Conservation (phyloP, 73 alveolate species). For the Paramecium sexaurelia region DNA sequence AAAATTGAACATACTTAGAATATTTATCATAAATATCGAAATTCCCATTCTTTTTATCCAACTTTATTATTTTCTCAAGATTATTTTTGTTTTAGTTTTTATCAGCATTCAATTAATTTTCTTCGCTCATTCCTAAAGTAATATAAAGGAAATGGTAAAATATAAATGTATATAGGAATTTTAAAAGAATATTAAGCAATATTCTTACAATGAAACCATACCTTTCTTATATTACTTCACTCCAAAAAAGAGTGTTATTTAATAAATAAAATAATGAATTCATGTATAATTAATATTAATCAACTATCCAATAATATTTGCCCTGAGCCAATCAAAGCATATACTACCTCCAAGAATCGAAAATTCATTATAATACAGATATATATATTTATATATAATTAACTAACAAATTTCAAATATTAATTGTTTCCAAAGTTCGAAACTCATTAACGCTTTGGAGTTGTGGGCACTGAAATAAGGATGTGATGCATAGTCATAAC, state of each 20-base stretch:
- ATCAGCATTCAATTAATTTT: slow-evolving; percentile 25
- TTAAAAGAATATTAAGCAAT: not conserved
- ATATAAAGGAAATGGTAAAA: not conserved
- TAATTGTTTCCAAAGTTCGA: not conserved
- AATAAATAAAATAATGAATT: slow-evolving; percentile 27
- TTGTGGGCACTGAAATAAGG: not conserved
- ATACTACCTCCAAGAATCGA: not conserved
- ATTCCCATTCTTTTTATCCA: slow-evolving; percentile 60
- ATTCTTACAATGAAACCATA: not conserved
- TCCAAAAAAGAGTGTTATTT: not conserved
- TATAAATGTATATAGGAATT: not conserved
- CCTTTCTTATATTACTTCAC: not conserved
- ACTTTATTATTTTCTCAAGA: slow-evolving; percentile 52
- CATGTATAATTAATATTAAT: not conserved
- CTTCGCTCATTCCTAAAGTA: slow-evolving; percentile 40
- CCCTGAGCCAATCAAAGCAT: not conserved
- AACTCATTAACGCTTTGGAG: not conserved
- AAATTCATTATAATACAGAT: not conserved
- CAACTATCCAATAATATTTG: not conserved
- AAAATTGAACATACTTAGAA: not conserved
- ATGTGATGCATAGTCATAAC: no score
- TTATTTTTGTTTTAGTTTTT: slow-evolving; percentile 54
- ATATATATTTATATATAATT: not conserved
- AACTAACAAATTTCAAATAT: not conserved
- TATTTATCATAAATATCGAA: slow-evolving; percentile 57